These are phyloP conservation scores for Chalciporus pseudorubinellus DNA, from an alignment of 768 basidiomycete genomes.

Conservation along the genomic window DNA sequence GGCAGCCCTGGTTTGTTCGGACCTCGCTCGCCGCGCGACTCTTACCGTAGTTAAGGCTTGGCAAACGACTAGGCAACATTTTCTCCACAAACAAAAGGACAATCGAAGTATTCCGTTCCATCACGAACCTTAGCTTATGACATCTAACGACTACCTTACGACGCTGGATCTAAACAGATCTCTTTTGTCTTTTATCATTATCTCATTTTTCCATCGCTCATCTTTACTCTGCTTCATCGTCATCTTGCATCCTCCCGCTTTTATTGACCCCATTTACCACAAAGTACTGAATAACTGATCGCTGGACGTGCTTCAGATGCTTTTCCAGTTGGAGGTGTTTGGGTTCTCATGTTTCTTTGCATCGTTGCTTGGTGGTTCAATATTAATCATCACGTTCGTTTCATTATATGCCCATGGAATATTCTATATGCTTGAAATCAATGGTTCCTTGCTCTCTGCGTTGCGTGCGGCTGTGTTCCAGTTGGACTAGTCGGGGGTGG, in stretches of 20 bases:
- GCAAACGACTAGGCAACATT: neutral
- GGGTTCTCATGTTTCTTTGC: neutral
- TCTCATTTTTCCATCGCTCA: constrained; percentile 9
- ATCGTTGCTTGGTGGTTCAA: neutral
- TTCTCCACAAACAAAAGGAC: neutral
- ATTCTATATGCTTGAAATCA: constrained; percentile 20
- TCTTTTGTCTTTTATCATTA: constrained; percentile 26
- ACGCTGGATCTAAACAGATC: constrained; percentile 9
- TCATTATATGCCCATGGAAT: neutral
- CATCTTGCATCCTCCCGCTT: neutral
- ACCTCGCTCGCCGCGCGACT: constrained; percentile 61
- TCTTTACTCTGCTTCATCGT: neutral
- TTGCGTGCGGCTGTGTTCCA: neutral
- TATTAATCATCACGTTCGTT: neutral
- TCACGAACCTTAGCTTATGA: constrained; percentile 4
- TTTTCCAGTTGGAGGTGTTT: neutral
- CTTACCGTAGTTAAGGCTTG: constrained; percentile 22
- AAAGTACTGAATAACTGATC: neutral
- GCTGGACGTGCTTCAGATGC: neutral
- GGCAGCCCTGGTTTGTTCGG: constrained; percentile 73
- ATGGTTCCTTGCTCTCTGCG: constrained; percentile 7
- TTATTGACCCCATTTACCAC: neutral
- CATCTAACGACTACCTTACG: constrained; percentile 20
- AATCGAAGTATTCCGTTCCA: neutral
- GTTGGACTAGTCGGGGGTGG: neutral